Evolutionary conservation across 23 red algal genomes (phyloP).

Genomic region (Agarophyton chilense): DNA sequence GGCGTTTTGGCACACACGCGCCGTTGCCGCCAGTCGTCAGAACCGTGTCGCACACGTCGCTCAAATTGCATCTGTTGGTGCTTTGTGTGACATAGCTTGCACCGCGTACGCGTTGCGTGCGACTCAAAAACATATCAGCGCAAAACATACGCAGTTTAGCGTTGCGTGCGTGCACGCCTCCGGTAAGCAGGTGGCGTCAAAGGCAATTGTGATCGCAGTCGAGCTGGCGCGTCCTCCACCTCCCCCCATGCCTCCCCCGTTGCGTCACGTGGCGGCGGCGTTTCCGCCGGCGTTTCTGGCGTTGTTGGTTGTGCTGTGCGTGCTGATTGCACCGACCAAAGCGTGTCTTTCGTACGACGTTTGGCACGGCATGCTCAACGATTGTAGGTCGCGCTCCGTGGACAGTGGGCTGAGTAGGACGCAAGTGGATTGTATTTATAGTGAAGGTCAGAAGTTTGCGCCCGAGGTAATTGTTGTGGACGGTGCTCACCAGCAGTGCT

Average conservation of each 20-base stretch:
- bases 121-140: too few relatives aligned
- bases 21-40: too few relatives aligned
- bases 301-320: background rate
- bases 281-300: too few relatives aligned
- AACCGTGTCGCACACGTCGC: too few relatives aligned
- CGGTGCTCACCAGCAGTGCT: conserved; percentile 6
- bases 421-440: conserved; percentile 15
- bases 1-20: too few relatives aligned
- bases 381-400: background rate
- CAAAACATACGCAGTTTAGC: too few relatives aligned
- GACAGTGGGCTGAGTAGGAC: background rate
- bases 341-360: conserved; percentile 16
- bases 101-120: too few relatives aligned
- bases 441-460: background rate
- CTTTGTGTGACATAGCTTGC: too few relatives aligned
- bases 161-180: too few relatives aligned
- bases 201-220: background rate
- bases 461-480: background rate
- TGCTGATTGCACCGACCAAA: background rate
- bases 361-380: background rate
- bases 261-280: background rate
- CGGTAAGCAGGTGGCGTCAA: background rate
- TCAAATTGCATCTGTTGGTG: too few relatives aligned
- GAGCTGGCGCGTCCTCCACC: conserved; percentile 19
- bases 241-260: conserved; percentile 9